Evolutionary conservation across 2,329 filamentous ascomycete species (phyloP).

Genomic region (Microsporum canis): DNA sequence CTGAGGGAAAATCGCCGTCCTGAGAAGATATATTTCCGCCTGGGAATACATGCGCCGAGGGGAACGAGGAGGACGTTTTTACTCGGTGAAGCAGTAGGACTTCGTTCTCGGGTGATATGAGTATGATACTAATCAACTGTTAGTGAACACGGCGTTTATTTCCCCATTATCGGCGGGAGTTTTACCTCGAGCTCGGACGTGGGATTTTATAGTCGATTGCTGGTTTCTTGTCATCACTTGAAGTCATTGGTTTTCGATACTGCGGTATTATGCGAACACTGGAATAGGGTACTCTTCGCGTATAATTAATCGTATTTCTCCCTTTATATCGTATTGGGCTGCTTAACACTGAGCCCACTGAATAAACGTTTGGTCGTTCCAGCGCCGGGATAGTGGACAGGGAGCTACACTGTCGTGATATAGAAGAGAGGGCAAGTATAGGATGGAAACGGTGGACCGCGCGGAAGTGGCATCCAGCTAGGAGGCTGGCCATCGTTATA

Average conservation of each 20-base stretch:
- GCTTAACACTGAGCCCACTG: background rate
- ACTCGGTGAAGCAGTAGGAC: constrained; percentile 81
- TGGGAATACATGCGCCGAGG: constrained; percentile 89
- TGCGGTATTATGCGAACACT: constrained; percentile 14
- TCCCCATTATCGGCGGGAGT: background rate
- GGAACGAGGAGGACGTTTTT: constrained; percentile 68
- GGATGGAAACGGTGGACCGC: too few relatives aligned
- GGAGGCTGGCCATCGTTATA: background rate
- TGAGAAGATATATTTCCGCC: constrained; percentile 70
- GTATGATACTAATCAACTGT: constrained; percentile 51
- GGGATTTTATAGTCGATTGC: constrained; percentile 31
- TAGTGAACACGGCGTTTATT: background rate
- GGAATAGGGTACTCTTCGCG: constrained; percentile 5
- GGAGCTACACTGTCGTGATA: background rate
- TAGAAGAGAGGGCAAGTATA: background rate
- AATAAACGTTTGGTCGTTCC: background rate
- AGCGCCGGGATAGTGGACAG: background rate
- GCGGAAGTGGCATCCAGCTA: background rate
- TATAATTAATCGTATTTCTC: background rate
- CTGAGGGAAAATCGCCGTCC: constrained; percentile 51
- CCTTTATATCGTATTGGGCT: background rate
- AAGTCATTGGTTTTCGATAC: constrained; percentile 14
- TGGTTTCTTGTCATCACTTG: constrained; percentile 5
- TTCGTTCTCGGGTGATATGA: constrained; percentile 77
- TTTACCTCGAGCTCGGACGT: constrained; percentile 53